Base-by-base conservation (phyloP, 192 early-diverging fungal genomes). In the Coemansia sp. region DNA sequence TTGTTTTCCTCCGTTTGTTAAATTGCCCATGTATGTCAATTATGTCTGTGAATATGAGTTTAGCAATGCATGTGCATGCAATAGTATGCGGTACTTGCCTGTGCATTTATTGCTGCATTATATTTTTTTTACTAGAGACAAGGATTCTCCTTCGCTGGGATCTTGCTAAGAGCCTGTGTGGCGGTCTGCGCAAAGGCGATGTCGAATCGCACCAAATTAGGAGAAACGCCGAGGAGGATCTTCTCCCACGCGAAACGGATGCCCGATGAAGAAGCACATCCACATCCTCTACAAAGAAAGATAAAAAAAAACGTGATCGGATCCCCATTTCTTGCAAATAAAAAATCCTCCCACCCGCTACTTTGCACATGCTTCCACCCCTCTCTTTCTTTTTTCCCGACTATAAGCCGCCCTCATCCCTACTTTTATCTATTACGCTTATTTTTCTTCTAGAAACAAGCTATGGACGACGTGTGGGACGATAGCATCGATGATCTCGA, bases 391-490 rank as follows among this genome's bases (percentile, higher is more conserved):
- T 31, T 19, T 19, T 48, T 32, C n/a, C 45, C 15, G 15, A 32
- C 2, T 9, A 57, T 34, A 21, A 32, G 11, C 15, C 50, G 25
- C 4, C 4, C 25, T 27, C 10, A 41, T 14, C 39, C 39, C 39
- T 36, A 36, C 17, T 25, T 27, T 29, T 14, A 27, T 25, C 50
- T 50, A 19, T 23, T 23, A 11, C 21, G 8, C 21, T 15, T 29
- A 11, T 31, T 32, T 14, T 42, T 41, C 31, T 66, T 66, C 25
- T 34, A 29, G 12, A 17, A 57, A 21, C 25, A 50, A 38, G 7
- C 5, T 38, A 64, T 72, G 63, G 64, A 39, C 38, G 53, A 57
- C 53, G 53, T 57, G 25, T 57, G 53, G 53, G 27, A 57, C 27
- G 53, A 57, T 15, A 63, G 57, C n/a, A 53, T 23, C 37, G 31